These are phyloP conservation scores for Diplodia scrobiculata DNA, from an alignment of 2,329 filamentous ascomycete species.

Conservation along the genomic window DNA sequence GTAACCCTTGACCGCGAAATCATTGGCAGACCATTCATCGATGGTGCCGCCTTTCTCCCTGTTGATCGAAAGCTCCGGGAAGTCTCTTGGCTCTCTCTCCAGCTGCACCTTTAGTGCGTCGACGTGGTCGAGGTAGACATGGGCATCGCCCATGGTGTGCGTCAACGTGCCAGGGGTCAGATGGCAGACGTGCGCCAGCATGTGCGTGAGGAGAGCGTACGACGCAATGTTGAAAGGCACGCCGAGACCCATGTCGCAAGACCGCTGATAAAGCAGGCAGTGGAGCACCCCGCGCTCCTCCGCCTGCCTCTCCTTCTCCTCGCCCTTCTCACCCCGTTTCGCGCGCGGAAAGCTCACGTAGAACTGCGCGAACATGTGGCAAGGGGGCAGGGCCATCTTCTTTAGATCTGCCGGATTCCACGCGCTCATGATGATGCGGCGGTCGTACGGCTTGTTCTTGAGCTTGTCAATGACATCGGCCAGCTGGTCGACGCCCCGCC, in stretches of 20 bases:
- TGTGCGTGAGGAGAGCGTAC: conserved; percentile 92
- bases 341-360: conserved; percentile 73
- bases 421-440: conserved; percentile 84
- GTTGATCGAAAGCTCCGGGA: conserved; percentile 75
- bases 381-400: conserved; percentile 90
- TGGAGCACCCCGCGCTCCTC: conserved; percentile 68
- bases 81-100: conserved; percentile 74
- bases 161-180: conserved; percentile 83
- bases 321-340: conserved; percentile 35
- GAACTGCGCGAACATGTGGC: conserved; percentile 97
- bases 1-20: conserved; percentile 86
- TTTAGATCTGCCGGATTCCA: conserved; percentile 89
- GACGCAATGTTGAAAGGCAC: conserved; percentile 97
- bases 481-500: conserved; percentile 89
- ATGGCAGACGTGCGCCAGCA: conserved; percentile 85
- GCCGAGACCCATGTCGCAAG: conserved; percentile 94
- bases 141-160: conserved; percentile 97
- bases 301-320: conserved; percentile 32
- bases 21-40: conserved; percentile 86
- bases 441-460: conserved; percentile 79
- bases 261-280: conserved; percentile 89
- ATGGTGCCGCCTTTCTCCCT: conserved; percentile 71
- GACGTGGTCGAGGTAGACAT: conserved; percentile 91
- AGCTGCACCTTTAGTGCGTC: conserved; percentile 83
- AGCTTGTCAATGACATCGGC: conserved; percentile 88